A percentile compares a stretch with the other conserved stretches of the same genome.
These are phyloP conservation scores for Alopecurus myosuroides DNA, from an alignment of 176 grass and related monocot species.

Conservation along the genomic window DNA sequence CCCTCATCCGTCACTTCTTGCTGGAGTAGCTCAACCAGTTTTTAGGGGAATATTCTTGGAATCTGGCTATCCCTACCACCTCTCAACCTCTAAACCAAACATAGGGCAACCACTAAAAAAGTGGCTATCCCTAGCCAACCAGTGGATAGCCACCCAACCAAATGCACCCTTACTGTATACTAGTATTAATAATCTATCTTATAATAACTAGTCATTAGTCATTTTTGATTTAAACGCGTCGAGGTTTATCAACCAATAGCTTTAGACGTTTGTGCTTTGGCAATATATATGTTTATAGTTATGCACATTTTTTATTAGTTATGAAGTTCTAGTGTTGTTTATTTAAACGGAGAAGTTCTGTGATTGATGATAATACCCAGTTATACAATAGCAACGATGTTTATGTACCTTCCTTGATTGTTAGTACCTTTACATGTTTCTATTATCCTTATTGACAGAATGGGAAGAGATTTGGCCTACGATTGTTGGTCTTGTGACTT, in stretches of 20 bases:
- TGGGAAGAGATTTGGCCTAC: conserved; percentile 95
- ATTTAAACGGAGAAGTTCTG: conserved; percentile 2
- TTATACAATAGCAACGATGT: not conserved
- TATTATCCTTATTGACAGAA: conserved; percentile 43
- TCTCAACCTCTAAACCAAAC: no score
- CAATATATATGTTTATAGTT: not conserved
- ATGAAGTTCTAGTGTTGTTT: not conserved
- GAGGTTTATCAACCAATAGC: not conserved
- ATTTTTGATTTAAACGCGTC: not conserved
- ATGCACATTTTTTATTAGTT: not conserved
- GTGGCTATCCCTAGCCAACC: no score
- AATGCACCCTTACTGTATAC: no score
- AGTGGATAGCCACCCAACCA: no score
- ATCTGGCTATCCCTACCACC: no score
- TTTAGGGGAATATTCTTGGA: no score
- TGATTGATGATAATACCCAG: not conserved
- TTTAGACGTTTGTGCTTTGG: not conserved
- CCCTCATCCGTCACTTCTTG: no score
- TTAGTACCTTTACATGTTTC: not conserved
- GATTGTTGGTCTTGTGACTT: conserved; percentile 96
- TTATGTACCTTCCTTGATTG: not conserved
- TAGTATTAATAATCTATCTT: not conserved
- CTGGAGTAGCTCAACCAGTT: no score
- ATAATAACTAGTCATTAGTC: not conserved
- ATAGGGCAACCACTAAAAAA: no score